Percentiles rank a stretch among this genome's conserved stretches.
These are phyloP conservation scores for Herpetomonas samuelpessoai DNA, from an alignment of 208 protist species.

Conservation along the genomic window DNA sequence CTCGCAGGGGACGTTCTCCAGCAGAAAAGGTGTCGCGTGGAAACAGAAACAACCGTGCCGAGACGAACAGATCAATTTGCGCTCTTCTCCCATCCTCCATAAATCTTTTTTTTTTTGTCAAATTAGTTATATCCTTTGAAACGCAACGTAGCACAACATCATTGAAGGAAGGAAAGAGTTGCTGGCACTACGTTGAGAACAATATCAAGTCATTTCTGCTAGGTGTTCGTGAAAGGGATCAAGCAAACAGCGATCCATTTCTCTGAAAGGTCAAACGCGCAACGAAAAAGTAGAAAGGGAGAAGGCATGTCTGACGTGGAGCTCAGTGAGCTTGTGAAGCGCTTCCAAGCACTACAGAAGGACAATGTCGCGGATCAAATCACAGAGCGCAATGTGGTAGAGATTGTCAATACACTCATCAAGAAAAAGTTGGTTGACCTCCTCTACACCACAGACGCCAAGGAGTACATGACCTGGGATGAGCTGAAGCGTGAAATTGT, in stretches of 20 bases:
- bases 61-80: no score
- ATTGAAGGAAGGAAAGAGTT: no score
- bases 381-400: slow-evolving; percentile 76
- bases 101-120: slow-evolving; percentile 11
- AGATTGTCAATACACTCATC: slow-evolving; percentile 73
- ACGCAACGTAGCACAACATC: no score
- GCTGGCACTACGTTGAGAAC: background rate
- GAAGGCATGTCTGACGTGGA: slow-evolving; percentile 39
- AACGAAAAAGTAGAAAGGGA: background rate
- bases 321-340: slow-evolving; percentile 56
- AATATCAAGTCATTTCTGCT: background rate
- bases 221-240: background rate
- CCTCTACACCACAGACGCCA: slow-evolving; percentile 74
- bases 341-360: slow-evolving; percentile 67
- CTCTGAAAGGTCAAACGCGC: background rate
- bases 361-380: slow-evolving; percentile 66
- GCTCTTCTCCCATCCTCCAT: slow-evolving; percentile 2
- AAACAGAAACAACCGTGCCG: no score
- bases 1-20: no score
- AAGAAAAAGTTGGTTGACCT: slow-evolving; percentile 69
- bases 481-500: slow-evolving; percentile 72
- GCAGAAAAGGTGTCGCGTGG: no score
- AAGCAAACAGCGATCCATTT: no score
- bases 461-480: slow-evolving; percentile 85
- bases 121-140: no score